Base-by-base conservation (phyloP, 805 yeast species). In the Lipomyces chichibuensis region DNA sequence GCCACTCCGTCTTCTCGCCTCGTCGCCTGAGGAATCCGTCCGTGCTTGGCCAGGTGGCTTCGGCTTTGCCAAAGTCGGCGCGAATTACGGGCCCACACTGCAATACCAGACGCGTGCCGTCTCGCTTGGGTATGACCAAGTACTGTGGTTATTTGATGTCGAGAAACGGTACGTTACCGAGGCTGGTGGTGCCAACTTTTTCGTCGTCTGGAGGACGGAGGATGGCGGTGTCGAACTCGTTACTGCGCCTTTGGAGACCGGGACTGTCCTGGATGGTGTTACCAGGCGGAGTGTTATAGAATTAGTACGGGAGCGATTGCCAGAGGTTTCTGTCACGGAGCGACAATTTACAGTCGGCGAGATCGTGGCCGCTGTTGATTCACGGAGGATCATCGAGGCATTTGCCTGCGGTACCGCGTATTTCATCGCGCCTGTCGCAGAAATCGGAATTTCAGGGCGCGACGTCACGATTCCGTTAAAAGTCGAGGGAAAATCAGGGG, bases 1-100 rank as follows among this genome's bases (percentile, higher is more conserved):
- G 74, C 84, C 86, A n/a, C 82, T 83, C 52, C 78, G 83, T 46
- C 79, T 84, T 73, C 83, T 80, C 71, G 85, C 84, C 66, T 81
- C 86, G 29, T 81, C 82, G 67, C 80, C 83, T 60, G 82, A 83
- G 39, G 65, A 60, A 20, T 39, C 69, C 23, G 84, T 84, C 52
- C 81, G 86, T 77, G 86, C 86, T 23, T 84, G 87, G 87, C 86
- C 86, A 57, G 85, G 85, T 62, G 87, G 87, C 71, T 81, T 80
- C 71, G 87, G 87, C 71, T 76, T 81, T 78, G 80, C 79, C 68
- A 84, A 84, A 74, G 80, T 84, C 73, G 87, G 86, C 70, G 87
- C 86, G 66, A 84, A 84, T 78, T 84, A 84, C 71, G 87, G 85
- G 14, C 85, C 86, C 56, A 82, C 85, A 69, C 76, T 83, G 69